These are phyloP conservation scores for Leucaena leucocephala DNA, from an alignment of 306 rosid species.

Conservation along the genomic window DNA sequence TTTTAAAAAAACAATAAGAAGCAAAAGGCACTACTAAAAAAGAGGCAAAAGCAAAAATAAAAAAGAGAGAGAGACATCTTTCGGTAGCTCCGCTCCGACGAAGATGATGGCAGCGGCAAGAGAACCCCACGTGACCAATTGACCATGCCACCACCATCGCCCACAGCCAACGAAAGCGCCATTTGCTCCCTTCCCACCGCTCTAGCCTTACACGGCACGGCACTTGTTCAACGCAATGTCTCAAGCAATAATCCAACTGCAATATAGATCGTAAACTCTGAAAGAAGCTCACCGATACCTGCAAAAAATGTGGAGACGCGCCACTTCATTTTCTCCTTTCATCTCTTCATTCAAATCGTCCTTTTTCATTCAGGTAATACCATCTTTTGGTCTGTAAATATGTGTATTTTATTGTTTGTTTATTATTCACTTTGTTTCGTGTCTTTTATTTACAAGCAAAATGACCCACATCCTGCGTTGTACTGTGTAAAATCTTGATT, in stretches of 20 bases:
- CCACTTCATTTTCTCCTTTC: constrained; percentile 41
- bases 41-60: too few species aligned
- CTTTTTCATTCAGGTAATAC: constrained; percentile 42
- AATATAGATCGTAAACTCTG: not conserved
- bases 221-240: constrained; percentile 42
- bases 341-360: constrained; percentile 44
- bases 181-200: not conserved
- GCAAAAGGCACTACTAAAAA: too few species aligned
- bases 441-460: not conserved
- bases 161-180: not conserved
- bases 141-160: not conserved
- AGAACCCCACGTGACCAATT: not conserved
- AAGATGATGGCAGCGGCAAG: not conserved
- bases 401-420: not conserved
- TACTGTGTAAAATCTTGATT: not conserved
- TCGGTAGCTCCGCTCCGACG: not conserved
- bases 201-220: not conserved
- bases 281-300: not conserved
- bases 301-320: constrained; percentile 62
- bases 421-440: not conserved
- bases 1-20: too few species aligned
- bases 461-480: not conserved
- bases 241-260: constrained; percentile 8
- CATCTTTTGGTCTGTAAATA: not conserved
- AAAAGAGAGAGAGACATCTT: too few species aligned